Evolutionary conservation across 192 early-diverging fungal species (phyloP).

Genomic region (Borealophlyctis nickersoniae): DNA sequence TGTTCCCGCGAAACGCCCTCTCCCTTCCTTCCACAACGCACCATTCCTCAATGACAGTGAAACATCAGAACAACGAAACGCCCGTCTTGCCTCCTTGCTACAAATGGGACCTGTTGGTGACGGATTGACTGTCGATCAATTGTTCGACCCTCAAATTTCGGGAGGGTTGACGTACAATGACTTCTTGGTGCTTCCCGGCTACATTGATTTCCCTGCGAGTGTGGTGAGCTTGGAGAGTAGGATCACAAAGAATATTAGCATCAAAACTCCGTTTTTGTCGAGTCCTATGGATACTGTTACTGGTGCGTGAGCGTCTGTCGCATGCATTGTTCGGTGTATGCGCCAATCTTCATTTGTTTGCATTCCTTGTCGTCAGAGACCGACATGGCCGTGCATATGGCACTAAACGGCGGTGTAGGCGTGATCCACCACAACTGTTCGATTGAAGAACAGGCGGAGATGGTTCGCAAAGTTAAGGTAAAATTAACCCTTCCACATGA

Average conservation of each 20-base stretch:
- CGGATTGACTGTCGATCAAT: slow-evolving; percentile 78
- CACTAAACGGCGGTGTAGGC: slow-evolving; percentile 91
- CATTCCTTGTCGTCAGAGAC: too few species aligned
- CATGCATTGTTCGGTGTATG: not conserved
- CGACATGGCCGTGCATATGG: slow-evolving; percentile 98
- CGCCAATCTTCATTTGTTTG: not conserved
- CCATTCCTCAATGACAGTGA: not conserved
- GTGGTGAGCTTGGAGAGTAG: slow-evolving; percentile 74
- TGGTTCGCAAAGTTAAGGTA: slow-evolving; percentile 97
- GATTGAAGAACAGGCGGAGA: slow-evolving; percentile 91
- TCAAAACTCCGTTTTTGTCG: slow-evolving; percentile 92
- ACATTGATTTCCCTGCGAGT: slow-evolving; percentile 87
- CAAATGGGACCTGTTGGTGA: slow-evolving; percentile 40
- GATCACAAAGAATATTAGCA: slow-evolving; percentile 84
- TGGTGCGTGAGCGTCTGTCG: slow-evolving; percentile 12
- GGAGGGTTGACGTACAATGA: slow-evolving; percentile 99
- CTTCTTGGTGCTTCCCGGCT: slow-evolving; percentile 94
- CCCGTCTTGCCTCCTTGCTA: slow-evolving; percentile 28
- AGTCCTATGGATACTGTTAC: slow-evolving; percentile 99
- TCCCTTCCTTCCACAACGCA: not conserved
- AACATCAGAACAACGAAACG: slow-evolving; percentile 14
- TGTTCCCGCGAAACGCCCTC: not conserved
- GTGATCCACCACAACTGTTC: slow-evolving; percentile 98
- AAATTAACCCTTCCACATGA: too few species aligned
- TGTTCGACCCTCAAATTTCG: slow-evolving; percentile 74